phyloP scores from a whole-genome alignment of 768 basidiomycete species.

The Strobilomyces confusus region DNA sequence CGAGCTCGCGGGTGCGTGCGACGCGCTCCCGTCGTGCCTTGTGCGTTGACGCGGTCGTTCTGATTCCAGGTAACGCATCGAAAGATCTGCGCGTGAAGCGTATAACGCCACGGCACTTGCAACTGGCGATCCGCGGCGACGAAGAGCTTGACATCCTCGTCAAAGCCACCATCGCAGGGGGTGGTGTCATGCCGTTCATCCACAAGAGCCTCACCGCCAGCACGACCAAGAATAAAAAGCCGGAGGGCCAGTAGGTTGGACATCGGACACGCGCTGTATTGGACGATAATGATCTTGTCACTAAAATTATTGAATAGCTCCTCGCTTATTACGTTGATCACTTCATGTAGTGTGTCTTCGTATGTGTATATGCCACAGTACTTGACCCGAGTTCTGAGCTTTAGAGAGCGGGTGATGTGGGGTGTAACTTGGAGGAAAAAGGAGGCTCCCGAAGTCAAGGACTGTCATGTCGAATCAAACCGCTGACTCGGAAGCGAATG shows the following conservation, averaged over 20 bases:
- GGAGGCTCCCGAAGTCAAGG: neutral
- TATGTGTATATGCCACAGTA: slow-evolving; percentile 10
- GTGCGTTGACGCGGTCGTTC: neutral
- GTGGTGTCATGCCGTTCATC: slow-evolving; percentile 84
- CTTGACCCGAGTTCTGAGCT: neutral
- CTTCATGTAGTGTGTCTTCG: slow-evolving; percentile 10
- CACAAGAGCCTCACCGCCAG: slow-evolving; percentile 72
- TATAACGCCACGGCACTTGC: slow-evolving; percentile 93
- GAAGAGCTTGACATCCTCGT: slow-evolving; percentile 97
- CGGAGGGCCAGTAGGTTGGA: slow-evolving; percentile 24
- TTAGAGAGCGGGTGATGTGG: neutral
- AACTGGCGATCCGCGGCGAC: slow-evolving; percentile 94
- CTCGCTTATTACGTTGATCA: slow-evolving; percentile 3
- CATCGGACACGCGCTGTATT: neutral
- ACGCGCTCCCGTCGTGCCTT: neutral
- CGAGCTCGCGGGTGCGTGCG: slow-evolving; percentile 80
- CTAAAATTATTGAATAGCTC: slow-evolving; percentile 19
- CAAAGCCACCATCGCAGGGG: slow-evolving; percentile 88
- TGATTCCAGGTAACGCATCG: slow-evolving; percentile 78
- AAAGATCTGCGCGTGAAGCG: slow-evolving; percentile 97
- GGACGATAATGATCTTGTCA: slow-evolving; percentile 4
- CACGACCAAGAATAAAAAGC: slow-evolving; percentile 48
- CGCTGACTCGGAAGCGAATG: too few relatives aligned
- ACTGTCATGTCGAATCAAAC: too few relatives aligned
- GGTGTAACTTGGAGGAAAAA: neutral